Conservation (phyloP, 2,329 filamentous ascomycete species). For the Fusarium longipes region DNA sequence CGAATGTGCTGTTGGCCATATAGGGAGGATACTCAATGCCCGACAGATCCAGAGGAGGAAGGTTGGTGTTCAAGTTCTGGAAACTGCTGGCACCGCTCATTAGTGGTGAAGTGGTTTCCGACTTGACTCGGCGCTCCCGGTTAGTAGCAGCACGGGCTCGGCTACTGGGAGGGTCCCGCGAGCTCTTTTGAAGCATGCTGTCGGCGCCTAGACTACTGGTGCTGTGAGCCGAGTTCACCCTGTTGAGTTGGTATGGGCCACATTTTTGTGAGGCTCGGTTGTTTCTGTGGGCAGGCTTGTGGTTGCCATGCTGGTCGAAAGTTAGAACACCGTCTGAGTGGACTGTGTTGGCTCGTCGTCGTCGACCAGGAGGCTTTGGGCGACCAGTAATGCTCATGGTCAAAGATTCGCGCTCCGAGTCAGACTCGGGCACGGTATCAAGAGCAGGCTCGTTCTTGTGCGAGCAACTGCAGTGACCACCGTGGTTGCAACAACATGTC, state of each 20-base stretch:
- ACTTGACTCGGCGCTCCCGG: conserved; percentile 66
- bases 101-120: conserved; percentile 70
- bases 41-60: conserved; percentile 70
- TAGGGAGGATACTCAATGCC: conserved; percentile 63
- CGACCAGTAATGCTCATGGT: conserved; percentile 44
- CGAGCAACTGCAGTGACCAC: conserved; percentile 72
- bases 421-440: conserved; percentile 73
- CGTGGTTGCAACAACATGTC: conserved; percentile 77
- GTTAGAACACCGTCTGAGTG: conserved; percentile 69
- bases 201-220: conserved; percentile 60
- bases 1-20: conserved; percentile 60
- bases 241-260: conserved; percentile 70
- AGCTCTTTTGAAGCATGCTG: conserved; percentile 54
- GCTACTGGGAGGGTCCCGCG: conserved; percentile 51
- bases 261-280: conserved; percentile 70
- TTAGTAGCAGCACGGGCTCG: conserved; percentile 54
- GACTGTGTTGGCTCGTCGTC: conserved; percentile 70
- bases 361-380: conserved; percentile 58
- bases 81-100: conserved; percentile 62
- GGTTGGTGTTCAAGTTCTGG: conserved; percentile 62
- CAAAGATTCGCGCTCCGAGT: conserved; percentile 63
- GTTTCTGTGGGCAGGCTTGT: conserved; percentile 71
- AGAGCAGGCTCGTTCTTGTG: conserved; percentile 70
- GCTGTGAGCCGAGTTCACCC: conserved; percentile 68
- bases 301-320: conserved; percentile 73